These are phyloP conservation scores for Fusarium secorum DNA, from an alignment of 2,329 filamentous ascomycete species.

Conservation along the genomic window DNA sequence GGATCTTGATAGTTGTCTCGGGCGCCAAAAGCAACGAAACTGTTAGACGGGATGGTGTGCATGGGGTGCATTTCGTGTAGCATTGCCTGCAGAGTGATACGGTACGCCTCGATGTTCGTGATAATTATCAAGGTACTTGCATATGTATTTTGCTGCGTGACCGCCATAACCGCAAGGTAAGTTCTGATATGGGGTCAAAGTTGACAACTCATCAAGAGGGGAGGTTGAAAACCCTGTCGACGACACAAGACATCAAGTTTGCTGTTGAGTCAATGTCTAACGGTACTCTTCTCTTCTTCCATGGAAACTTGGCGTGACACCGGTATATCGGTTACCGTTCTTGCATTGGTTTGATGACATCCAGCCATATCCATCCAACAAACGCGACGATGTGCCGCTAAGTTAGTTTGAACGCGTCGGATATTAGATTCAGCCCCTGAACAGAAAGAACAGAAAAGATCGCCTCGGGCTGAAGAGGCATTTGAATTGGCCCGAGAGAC, in stretches of 20 bases:
- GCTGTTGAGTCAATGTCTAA: conserved; percentile 1
- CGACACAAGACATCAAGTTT: background rate
- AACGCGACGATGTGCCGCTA: conserved; percentile 17
- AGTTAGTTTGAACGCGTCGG: conserved; percentile 7
- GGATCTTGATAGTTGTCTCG: conserved; percentile 3
- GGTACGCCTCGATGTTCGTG: conserved; percentile 2
- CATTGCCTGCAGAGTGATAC: conserved; percentile 19
- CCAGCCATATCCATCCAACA: background rate
- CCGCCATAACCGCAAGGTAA: conserved; percentile 15
- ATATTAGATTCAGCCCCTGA: conserved; percentile 28
- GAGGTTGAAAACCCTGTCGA: background rate
- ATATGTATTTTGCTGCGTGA: conserved; percentile 17
- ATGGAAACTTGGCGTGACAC: conserved; percentile 15
- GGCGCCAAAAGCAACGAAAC: background rate
- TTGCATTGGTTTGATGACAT: conserved; percentile 9
- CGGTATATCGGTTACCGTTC: conserved; percentile 7
- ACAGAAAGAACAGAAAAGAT: conserved; percentile 16
- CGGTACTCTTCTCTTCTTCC: background rate
- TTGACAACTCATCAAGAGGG: conserved; percentile 17
- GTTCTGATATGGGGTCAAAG: background rate
- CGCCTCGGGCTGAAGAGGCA: conserved; percentile 17
- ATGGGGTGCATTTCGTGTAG: conserved; percentile 15
- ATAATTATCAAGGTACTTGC: background rate
- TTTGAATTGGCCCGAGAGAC: conserved; percentile 9
- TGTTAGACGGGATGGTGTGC: background rate